These are phyloP conservation scores for Xylaria grammica DNA, from an alignment of 495 filamentous ascomycete genomes.

Conservation along the genomic window DNA sequence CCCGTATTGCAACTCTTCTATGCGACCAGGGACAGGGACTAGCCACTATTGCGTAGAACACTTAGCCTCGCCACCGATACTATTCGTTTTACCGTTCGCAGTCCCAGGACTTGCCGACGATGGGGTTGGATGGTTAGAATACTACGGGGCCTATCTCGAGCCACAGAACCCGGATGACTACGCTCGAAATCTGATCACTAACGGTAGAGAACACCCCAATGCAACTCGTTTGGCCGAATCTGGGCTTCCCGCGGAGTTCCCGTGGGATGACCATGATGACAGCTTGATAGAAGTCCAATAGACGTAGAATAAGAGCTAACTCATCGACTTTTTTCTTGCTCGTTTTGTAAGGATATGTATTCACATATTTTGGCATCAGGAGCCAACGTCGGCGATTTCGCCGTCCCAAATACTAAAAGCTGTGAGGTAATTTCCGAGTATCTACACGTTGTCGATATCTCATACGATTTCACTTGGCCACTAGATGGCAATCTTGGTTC, in stretches of 20 bases:
- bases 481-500: neutral
- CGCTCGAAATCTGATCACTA: neutral
- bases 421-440: neutral
- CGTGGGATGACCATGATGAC: neutral
- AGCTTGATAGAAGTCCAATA: neutral
- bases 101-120: neutral
- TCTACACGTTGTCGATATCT: neutral
- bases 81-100: neutral
- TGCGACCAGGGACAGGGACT: too few species aligned
- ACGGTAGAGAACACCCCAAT: neutral
- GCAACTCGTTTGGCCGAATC: neutral
- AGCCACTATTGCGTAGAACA: too few species aligned
- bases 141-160: neutral
- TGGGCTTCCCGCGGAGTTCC: neutral
- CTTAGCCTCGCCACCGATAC: too few species aligned
- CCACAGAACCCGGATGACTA: neutral
- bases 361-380: neutral
- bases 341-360: conserved; percentile 44
- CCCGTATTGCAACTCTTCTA: too few species aligned
- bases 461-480: neutral
- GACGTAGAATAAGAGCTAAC: neutral
- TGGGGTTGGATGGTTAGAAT: neutral
- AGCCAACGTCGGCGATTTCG: neutral
- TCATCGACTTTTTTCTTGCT: neutral
- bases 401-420: neutral